Percentiles rank a stretch among this genome's conserved stretches.
These are phyloP conservation scores for Pythium volutum DNA, from an alignment of 352 stramenopile genomes.

Conservation along the genomic window DNA sequence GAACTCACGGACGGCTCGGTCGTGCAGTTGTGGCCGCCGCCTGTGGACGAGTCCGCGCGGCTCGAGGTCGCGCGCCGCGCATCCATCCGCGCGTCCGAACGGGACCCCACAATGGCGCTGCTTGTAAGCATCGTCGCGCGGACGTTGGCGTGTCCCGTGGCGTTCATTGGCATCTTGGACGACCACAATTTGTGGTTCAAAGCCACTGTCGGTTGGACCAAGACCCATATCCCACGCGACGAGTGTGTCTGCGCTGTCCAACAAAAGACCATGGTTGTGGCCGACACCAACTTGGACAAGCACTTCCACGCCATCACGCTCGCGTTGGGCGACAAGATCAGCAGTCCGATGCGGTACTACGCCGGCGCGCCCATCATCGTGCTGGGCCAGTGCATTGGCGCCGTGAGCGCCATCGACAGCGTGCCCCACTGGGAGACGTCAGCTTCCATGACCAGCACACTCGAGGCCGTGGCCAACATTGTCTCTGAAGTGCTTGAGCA, in stretches of 20 bases:
- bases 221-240: slow-evolving; percentile 48
- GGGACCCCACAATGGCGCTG: slow-evolving; percentile 71
- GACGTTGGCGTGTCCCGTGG: slow-evolving; percentile 61
- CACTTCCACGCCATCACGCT: slow-evolving; percentile 62
- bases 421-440: slow-evolving; percentile 46
- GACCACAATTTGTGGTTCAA: slow-evolving; percentile 60
- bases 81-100: slow-evolving; percentile 45
- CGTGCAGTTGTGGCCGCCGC: slow-evolving; percentile 64
- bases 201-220: slow-evolving; percentile 60
- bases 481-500: slow-evolving; percentile 82
- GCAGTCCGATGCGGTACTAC: slow-evolving; percentile 56
- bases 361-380: slow-evolving; percentile 58
- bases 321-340: slow-evolving; percentile 21
- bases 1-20: slow-evolving; percentile 58
- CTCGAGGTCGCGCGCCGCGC: slow-evolving; percentile 51
- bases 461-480: slow-evolving; percentile 76
- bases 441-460: slow-evolving; percentile 56
- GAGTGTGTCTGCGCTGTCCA: slow-evolving; percentile 51
- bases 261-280: slow-evolving; percentile 54
- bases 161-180: slow-evolving; percentile 68
- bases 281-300: slow-evolving; percentile 63
- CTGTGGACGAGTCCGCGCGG: slow-evolving; percentile 44
- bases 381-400: slow-evolving; percentile 56
- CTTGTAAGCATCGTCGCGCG: slow-evolving; percentile 67
- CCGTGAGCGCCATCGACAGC: slow-evolving; percentile 62